phyloP scores from a whole-genome alignment of 208 protist genomes.

The Leishmania aethiopica region DNA sequence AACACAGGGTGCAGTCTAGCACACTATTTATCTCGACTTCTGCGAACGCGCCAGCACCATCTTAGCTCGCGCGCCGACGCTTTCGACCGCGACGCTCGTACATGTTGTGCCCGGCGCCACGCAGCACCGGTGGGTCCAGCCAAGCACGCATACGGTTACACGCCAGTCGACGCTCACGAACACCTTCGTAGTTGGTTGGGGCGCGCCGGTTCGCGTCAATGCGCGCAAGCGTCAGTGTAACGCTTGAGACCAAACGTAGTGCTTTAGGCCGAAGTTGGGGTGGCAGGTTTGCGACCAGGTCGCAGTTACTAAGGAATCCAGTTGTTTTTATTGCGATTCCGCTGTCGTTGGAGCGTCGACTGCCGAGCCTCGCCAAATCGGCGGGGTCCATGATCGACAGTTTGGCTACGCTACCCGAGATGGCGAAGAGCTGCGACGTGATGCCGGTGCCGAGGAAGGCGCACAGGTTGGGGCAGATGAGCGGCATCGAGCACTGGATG shows the following conservation, averaged over 20 bases:
- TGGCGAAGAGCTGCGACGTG: conserved; percentile 91
- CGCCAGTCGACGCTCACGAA: conserved; percentile 60
- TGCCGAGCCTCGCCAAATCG: conserved; percentile 76
- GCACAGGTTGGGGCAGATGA: conserved; percentile 92
- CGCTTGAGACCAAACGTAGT: conserved; percentile 69
- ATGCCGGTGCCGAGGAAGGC: conserved; percentile 91
- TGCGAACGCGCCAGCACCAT: neutral
- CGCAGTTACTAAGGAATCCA: conserved; percentile 87
- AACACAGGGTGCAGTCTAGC: neutral
- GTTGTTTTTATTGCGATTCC: conserved; percentile 81
- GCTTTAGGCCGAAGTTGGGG: conserved; percentile 87
- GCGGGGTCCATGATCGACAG: conserved; percentile 74
- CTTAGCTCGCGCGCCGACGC: conserved; percentile 35
- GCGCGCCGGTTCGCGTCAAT: conserved; percentile 85
- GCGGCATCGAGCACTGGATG: conserved; percentile 91
- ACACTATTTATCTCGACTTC: neutral
- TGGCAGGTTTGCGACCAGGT: conserved; percentile 79
- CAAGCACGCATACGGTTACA: conserved; percentile 74
- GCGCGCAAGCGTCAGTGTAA: conserved; percentile 66
- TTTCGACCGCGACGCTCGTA: conserved; percentile 84
- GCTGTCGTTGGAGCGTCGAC: conserved; percentile 55
- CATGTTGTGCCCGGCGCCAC: conserved; percentile 85
- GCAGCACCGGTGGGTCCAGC: conserved; percentile 82
- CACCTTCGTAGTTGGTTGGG: conserved; percentile 65
- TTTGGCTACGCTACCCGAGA: conserved; percentile 73